Base-by-base conservation (phyloP, 2,329 filamentous ascomycete genomes). In the Amylocarpus encephaloides region DNA sequence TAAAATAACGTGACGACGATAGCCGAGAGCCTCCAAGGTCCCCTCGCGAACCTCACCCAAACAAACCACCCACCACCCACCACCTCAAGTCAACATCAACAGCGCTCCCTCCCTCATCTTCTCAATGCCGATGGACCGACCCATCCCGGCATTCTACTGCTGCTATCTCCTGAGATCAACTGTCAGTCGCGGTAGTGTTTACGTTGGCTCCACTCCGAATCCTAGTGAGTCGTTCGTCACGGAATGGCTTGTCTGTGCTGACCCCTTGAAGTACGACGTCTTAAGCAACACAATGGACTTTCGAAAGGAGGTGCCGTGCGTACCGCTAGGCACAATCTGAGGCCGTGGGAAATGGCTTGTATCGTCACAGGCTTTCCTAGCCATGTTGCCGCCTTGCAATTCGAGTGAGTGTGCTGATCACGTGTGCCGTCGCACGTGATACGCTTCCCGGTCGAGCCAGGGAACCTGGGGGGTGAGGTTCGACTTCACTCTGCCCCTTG, bases 151-250 rank as follows among this genome's bases (percentile, higher is more conserved):
- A 1, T 85, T 96, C 57, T 97, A 97, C 66, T 89, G 88, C 59
- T 94, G 93, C 65, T 97, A 98, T 67, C 79, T 97, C 13, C 79
- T 97, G 33, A 85, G 91, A 16, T 96, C 92, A 0, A 90, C 84
- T 0, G 77, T 90, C 9, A 78, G 80, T 41, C 82, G 82, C 26
- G 81, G 78, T 2, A 71, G 67, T 41, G 76, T 92, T 26, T 98
- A 98, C 68, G 85, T 97, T 48, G 93, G 93, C 47, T 95, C 88
- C 39, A 97, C 93, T 1, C 91, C 91, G 0, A 83, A 96, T 64
- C 92, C 93, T 58, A 59, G 63, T 63, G 53, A 49, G 59, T 16
- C 30, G 4, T 34, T 11, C 5, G 15, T 6, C 18, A 6, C 16
- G 26, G 7, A 4, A 18, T 44, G n/a, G 29, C 42, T 29, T 42